Evolutionary conservation across 306 rosid genomes (phyloP).

Genomic region (Malus domestica): DNA sequence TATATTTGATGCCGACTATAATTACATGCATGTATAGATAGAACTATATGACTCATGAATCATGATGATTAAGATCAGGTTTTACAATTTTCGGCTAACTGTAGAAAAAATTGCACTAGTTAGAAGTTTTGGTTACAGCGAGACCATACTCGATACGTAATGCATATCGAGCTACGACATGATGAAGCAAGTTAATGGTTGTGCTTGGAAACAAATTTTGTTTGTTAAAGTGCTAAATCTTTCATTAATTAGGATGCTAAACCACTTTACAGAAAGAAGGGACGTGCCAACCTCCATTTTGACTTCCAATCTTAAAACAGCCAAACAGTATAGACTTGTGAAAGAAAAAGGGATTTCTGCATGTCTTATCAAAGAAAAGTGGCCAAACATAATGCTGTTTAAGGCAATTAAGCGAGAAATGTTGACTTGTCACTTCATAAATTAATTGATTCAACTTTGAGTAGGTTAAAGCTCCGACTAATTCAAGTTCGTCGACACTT

Average conservation of each 20-base stretch:
- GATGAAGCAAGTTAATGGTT: background rate
- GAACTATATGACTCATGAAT: background rate
- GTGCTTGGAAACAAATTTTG: background rate
- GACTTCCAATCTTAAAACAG: conserved; percentile 20
- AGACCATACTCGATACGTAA: background rate
- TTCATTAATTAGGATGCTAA: background rate
- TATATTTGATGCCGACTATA: background rate
- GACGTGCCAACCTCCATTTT: conserved; percentile 41
- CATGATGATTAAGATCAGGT: background rate
- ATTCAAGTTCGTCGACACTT: too few species aligned
- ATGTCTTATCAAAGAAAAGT: background rate
- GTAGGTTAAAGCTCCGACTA: background rate
- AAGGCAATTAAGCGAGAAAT: background rate
- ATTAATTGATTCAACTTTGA: background rate
- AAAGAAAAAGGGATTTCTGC: background rate
- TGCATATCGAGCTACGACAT: background rate
- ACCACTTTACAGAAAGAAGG: conserved; percentile 26
- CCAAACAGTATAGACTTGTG: conserved; percentile 2
- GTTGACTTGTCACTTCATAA: background rate
- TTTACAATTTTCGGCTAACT: background rate
- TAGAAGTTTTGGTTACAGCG: background rate
- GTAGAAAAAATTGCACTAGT: background rate
- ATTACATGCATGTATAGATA: background rate
- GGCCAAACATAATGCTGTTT: background rate
- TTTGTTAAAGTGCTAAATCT: background rate